Percentiles rank a stretch among this genome's conserved stretches.
These are phyloP conservation scores for Boletus sensibilis DNA, from an alignment of 768 basidiomycete genomes.

Conservation along the genomic window DNA sequence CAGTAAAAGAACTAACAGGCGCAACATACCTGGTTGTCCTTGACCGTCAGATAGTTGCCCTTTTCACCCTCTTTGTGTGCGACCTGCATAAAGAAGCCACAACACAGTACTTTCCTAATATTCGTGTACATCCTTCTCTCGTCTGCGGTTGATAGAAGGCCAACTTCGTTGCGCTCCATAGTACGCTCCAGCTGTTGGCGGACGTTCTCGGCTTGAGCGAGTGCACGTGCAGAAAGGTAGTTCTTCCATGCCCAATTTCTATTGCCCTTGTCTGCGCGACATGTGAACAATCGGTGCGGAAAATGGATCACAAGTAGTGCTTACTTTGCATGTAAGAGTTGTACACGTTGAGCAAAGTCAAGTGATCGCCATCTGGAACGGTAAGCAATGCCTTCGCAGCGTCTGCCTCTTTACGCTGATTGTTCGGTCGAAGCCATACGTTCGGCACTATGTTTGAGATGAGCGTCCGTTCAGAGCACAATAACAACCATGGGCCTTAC, in stretches of 20 bases:
- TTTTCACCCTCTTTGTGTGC: slow-evolving; percentile 95
- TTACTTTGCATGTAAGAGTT: slow-evolving; percentile 85
- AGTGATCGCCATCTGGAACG: slow-evolving; percentile 95
- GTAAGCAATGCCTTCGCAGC: slow-evolving; percentile 84
- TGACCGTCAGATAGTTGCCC: slow-evolving; percentile 83
- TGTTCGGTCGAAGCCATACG: slow-evolving; percentile 90
- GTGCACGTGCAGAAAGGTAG: slow-evolving; percentile 79
- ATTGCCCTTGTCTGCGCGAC: slow-evolving; percentile 62
- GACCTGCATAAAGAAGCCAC: slow-evolving; percentile 98
- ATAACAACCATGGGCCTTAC: slow-evolving; percentile 39
- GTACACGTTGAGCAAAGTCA: slow-evolving; percentile 93
- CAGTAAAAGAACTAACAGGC: neutral
- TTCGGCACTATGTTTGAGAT: slow-evolving; percentile 62
- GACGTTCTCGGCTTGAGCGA: slow-evolving; percentile 91
- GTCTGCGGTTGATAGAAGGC: slow-evolving; percentile 65
- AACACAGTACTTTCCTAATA: slow-evolving; percentile 80
- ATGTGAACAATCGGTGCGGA: neutral
- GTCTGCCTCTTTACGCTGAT: slow-evolving; percentile 87
- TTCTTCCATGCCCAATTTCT: slow-evolving; percentile 91
- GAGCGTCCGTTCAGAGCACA: neutral
- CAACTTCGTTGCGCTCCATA: slow-evolving; percentile 90
- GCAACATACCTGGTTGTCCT: slow-evolving; percentile 81
- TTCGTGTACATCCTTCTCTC: slow-evolving; percentile 69
- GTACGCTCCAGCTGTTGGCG: slow-evolving; percentile 82
- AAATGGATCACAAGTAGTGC: slow-evolving; percentile 22